Evolutionary conservation across 2,329 filamentous ascomycete species (phyloP), one percentile per base, ranked within the genome.

Genomic region (Ophiostoma sp.): DNA sequence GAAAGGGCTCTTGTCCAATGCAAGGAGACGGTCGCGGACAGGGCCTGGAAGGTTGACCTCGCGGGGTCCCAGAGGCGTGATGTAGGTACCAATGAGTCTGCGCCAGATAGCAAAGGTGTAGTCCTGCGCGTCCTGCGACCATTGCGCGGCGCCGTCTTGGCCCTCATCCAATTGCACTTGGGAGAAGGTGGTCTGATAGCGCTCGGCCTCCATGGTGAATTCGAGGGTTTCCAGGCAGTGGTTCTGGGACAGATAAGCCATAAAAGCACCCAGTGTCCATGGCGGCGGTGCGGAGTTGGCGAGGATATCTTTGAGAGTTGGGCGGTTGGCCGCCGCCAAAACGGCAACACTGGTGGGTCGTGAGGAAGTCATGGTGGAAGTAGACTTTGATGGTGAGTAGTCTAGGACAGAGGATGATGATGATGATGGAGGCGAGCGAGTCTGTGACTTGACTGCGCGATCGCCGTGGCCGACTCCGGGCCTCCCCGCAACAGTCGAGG

Each of bases 221-320:
- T 98, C 96, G 52, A 99, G 86, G 1, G 95, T 98, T 82, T 99
- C 96, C 76, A 98, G 85, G 80, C 96, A 99, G 82, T 98, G 95
- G 79, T 98, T 98, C 80, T 97, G 95, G 0, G 95, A 98, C 3
- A 98, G 87, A 79, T 97, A 98, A 72, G 95, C 95, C 90, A 96
- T 98, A 82, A 98, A 98, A 42, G 95, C 95, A 74, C 90, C 91
- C 9, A 98, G 86, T 0, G 95, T 97, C 88, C 94, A 98, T 77
- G 96, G 96, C 55, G 94, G 91, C 9, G 93, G 90, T 48, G 96
- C 93, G 61, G 89, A 89, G 83, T 98, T 96, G 76, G 93, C 89
- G 61, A 99, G 88, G 36, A 99, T 97, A 78, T 98, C 95, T 74
- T 91, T 88, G 69, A 99, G 85, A 39, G 93, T 92, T 59, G 94